phyloP scores from a whole-genome alignment of 305 asterid genomes.

The Ilex paraguariensis region DNA sequence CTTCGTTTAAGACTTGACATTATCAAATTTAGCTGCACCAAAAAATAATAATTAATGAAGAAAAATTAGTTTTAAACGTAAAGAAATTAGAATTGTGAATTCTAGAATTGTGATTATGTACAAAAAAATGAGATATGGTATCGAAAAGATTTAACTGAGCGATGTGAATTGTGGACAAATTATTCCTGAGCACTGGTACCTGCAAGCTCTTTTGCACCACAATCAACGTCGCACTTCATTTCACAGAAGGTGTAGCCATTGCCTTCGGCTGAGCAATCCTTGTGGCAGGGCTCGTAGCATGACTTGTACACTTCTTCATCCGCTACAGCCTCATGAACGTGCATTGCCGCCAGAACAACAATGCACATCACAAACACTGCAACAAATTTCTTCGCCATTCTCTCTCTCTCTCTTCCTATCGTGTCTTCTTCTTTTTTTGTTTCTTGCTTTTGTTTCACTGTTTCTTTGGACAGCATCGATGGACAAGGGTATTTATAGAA shows the following conservation, averaged over 20 bases:
- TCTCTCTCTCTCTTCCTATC: background rate
- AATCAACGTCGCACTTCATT: conserved; percentile 28
- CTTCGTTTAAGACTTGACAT: too few species aligned
- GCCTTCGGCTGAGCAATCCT: conserved; percentile 2
- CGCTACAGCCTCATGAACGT: conserved; percentile 13
- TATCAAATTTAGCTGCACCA: too few species aligned
- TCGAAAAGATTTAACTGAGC: too few species aligned
- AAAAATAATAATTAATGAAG: too few species aligned
- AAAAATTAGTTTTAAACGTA: too few species aligned
- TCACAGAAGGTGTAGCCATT: conserved; percentile 29
- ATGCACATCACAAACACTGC: conserved; percentile 27
- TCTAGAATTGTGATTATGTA: too few species aligned
- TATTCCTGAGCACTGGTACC: background rate
- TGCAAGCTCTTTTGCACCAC: conserved; percentile 11
- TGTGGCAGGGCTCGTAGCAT: conserved; percentile 15
- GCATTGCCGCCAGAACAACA: conserved; percentile 22
- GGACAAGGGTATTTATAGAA: too few species aligned
- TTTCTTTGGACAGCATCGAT: background rate
- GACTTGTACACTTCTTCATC: background rate
- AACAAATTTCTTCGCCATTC: conserved; percentile 22
- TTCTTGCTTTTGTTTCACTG: background rate
- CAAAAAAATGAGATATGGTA: too few species aligned
- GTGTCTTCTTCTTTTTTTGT: too few species aligned
- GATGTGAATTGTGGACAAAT: too few species aligned
- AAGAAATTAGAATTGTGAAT: too few species aligned